phyloP scores from a whole-genome alignment of 352 stramenopile genomes.

The Pythium chondricola region DNA sequence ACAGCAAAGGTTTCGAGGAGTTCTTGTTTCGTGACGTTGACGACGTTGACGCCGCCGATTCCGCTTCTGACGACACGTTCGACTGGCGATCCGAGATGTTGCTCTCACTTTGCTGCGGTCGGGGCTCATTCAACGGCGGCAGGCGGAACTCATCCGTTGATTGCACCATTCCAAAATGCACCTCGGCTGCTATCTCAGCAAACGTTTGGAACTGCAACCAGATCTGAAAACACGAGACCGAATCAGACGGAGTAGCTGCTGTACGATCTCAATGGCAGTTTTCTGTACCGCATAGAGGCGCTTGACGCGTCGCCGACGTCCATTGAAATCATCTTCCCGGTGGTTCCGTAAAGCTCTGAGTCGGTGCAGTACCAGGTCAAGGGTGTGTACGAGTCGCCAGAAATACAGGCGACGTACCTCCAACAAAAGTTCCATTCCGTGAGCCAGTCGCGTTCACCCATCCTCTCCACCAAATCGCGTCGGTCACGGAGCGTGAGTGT shows the following conservation, averaged over 20 bases:
- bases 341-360: conserved; percentile 31
- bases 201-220: conserved; percentile 78
- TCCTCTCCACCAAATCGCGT: conserved; percentile 37
- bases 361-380: neutral
- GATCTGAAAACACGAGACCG: conserved; percentile 30
- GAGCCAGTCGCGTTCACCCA: conserved; percentile 73
- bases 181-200: conserved; percentile 53
- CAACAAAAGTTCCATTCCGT: conserved; percentile 76
- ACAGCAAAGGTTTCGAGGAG: conserved; percentile 1
- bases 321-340: conserved; percentile 19
- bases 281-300: conserved; percentile 50
- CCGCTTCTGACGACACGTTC: conserved; percentile 7
- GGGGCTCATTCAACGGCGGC: conserved; percentile 7
- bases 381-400: neutral
- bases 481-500: conserved; percentile 45
- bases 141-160: conserved; percentile 21
- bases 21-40: neutral
- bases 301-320: conserved; percentile 40
- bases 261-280: neutral
- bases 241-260: neutral
- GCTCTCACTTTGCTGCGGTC: conserved; percentile 9
- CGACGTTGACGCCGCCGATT: neutral
- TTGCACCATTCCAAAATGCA: conserved; percentile 52
- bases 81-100: conserved; percentile 12
- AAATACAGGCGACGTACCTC: neutral